Conservation (phyloP, 2,329 filamentous ascomycete genomes). For the Lasiodiplodia theobromae region DNA sequence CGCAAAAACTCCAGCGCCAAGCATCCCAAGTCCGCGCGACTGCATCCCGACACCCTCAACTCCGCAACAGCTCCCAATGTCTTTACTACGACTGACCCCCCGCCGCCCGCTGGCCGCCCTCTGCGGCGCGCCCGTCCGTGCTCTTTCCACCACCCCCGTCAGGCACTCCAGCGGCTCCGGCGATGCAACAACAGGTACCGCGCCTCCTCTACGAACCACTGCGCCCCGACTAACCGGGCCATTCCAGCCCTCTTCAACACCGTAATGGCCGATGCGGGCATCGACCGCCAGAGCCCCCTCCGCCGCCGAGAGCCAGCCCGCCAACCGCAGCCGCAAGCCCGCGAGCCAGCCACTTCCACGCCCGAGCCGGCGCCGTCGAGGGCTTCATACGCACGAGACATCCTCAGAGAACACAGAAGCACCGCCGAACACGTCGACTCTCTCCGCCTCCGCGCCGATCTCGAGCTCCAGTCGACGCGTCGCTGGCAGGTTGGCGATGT, state of each 20-base stretch:
- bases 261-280: background rate
- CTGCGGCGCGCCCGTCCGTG: background rate
- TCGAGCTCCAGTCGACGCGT: conserved; percentile 70
- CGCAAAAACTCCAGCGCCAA: conserved; percentile 27
- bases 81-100: background rate
- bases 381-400: too few relatives aligned
- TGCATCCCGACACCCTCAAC: background rate
- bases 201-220: background rate
- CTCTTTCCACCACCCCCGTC: conserved; percentile 17
- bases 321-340: background rate
- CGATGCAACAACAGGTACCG: conserved; percentile 7
- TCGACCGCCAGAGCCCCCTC: too few relatives aligned
- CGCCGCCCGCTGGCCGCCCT: conserved; percentile 4
- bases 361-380: background rate
- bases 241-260: background rate
- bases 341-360: background rate
- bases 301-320: background rate
- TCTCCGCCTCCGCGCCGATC: conserved; percentile 49
- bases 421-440: background rate
- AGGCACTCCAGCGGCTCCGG: background rate
- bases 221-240: background rate
- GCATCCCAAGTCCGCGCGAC: conserved; percentile 12
- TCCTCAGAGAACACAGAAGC: background rate
- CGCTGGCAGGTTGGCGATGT: conserved; percentile 81
- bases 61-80: conserved; percentile 5